Percentiles rank a stretch among this genome's conserved stretches.
phyloP scores from a whole-genome alignment of 257 asterid genomes.

The Solanum infundibuliforme region DNA sequence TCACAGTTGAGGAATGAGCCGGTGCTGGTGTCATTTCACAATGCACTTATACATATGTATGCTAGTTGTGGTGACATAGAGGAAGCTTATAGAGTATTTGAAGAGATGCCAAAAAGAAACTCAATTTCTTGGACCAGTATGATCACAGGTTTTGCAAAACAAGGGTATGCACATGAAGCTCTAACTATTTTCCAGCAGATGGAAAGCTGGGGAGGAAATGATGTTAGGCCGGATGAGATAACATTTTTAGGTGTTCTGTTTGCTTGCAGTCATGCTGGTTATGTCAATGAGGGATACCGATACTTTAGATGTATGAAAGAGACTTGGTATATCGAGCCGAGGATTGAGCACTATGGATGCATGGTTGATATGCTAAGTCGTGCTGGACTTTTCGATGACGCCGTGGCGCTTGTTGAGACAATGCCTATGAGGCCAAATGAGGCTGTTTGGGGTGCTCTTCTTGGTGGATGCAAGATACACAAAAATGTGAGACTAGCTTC shows the following conservation, averaged over 20 bases:
- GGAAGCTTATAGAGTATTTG: conserved; percentile 44
- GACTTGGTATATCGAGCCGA: conserved; percentile 45
- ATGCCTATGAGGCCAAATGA: conserved; percentile 81
- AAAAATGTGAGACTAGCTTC: conserved; percentile 52
- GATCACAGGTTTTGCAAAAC: conserved; percentile 68
- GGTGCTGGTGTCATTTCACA: conserved; percentile 33
- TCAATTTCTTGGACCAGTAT: conserved; percentile 68
- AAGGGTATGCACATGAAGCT: conserved; percentile 59
- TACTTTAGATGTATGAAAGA: conserved; percentile 45
- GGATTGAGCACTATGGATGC: conserved; percentile 68
- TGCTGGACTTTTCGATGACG: conserved; percentile 71
- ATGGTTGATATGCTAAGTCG: conserved; percentile 82
- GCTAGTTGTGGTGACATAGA: conserved; percentile 71
- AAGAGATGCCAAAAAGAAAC: conserved; percentile 35
- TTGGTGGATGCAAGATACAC: conserved; percentile 67
- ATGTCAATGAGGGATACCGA: conserved; percentile 41
- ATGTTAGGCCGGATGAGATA: conserved; percentile 41
- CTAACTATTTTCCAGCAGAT: conserved; percentile 45
- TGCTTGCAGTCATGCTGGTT: conserved; percentile 83
- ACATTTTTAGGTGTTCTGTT: conserved; percentile 60
- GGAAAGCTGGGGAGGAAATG: conserved; percentile 22
- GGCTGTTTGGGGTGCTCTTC: conserved; percentile 80
- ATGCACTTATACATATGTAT: conserved; percentile 73
- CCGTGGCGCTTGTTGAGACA: conserved; percentile 36
- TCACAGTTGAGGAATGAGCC: conserved; percentile 13